Evolutionary conservation across 345 rosid species (phyloP), one percentile per base, ranked within the genome.

Genomic region (Firmiana major): DNA sequence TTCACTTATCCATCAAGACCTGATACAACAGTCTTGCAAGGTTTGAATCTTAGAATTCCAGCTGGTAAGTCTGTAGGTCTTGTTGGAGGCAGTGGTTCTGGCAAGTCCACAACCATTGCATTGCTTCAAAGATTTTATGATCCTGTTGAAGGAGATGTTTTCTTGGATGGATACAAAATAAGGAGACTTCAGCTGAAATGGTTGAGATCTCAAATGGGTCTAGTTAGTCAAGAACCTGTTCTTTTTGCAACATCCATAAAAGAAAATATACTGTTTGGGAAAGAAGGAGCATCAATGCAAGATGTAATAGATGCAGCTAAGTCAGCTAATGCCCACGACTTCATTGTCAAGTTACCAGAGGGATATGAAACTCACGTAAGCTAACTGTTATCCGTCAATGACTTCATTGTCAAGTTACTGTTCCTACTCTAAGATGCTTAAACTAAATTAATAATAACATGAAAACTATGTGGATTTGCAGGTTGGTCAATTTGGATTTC

Each of bases 41-140:
- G 89, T 34, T 75, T 91, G 64, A 86, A 84, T 63, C 83, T 90
- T 43, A 83, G 80, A 79, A 79, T 88, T 75, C 92, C 91, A 19
- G 89, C 91, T 0, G 91, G 92, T 53, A 86, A 85, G 80, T 81
- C 86, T 22, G 87, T 88, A n/a, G 92, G 91, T 58, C 86, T 91
- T 59, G 87, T 88, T 12, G 94, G 92, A 48, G 89, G 94, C 55
- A 91, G 91, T 74, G 94, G 94, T 34, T 91, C 92, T 1, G 92
- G 94, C 9, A 91, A 91, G 83, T 91, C 94, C 46, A 88, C 92
- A 36, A 63, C 79, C 64, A 83, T 91, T 83, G 81, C 90, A 58
- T 82, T 89, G 83, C 86, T 89, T 51, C 92, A 89, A 77, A 83
- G 94, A 79, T 91, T 89, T 34, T 91, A 91, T 59, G 92, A 89